Percentiles rank a stretch among this genome's conserved stretches.
phyloP scores from a whole-genome alignment of 257 asterid species.

The Nicotiana noctiflora region DNA sequence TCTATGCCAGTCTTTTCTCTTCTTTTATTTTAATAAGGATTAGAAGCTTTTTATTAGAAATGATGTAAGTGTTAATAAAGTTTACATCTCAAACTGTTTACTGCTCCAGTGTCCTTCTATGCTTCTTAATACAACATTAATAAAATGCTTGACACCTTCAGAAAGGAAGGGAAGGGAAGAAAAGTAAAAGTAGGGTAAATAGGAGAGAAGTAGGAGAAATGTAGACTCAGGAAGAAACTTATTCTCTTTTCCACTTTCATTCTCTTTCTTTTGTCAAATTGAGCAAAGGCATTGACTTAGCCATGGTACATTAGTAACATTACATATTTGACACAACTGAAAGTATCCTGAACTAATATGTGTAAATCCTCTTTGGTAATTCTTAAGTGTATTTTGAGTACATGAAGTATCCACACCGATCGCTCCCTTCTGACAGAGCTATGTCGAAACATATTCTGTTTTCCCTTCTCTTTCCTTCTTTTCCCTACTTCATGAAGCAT shows the following conservation, averaged over 20 bases:
- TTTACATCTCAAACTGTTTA: background rate
- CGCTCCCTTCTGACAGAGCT: background rate
- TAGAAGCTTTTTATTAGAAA: background rate
- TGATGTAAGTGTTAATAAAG: background rate
- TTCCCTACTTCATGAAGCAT: background rate
- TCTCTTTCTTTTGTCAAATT: background rate
- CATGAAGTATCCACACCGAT: background rate
- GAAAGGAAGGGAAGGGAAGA: background rate
- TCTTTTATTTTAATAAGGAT: background rate
- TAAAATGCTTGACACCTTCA: background rate
- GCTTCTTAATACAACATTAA: background rate
- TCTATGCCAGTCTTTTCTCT: background rate
- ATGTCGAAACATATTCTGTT: background rate
- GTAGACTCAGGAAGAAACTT: background rate
- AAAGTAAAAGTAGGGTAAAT: background rate
- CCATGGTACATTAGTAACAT: background rate
- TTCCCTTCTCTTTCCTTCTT: background rate
- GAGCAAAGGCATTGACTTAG: background rate
- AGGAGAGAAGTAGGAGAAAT: background rate
- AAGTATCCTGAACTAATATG: background rate
- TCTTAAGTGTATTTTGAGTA: background rate
- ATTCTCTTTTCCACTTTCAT: background rate
- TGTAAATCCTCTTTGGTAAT: background rate
- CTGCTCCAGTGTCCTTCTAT: background rate
- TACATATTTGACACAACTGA: background rate